Percentiles rank a stretch among this genome's conserved stretches.
Conservation (phyloP, 495 filamentous ascomycete genomes). For the Chaetomium tenue region DNA sequence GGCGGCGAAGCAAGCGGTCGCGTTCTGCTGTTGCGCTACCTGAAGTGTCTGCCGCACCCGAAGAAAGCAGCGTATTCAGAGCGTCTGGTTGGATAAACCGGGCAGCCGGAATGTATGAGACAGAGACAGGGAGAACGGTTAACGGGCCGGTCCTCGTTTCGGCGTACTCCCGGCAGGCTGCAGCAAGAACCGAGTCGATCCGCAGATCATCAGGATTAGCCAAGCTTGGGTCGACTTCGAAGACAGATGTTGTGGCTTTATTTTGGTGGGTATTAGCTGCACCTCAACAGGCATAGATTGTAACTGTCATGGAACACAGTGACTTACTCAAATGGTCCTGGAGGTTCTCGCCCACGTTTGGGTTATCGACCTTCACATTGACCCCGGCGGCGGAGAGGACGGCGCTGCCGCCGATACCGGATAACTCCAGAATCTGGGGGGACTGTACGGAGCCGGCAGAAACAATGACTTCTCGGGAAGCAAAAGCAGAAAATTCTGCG, state of each 20-base stretch:
- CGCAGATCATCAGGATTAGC: constrained; percentile 45
- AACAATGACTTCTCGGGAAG: constrained; percentile 52
- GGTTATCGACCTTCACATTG: constrained; percentile 42
- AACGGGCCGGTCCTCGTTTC: constrained; percentile 25
- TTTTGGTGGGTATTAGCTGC: not conserved
- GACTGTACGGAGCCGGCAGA: constrained; percentile 52
- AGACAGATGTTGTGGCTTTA: constrained; percentile 48
- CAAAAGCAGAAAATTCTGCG: constrained; percentile 30
- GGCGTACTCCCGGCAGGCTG: constrained; percentile 27
- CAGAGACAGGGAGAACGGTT: constrained; percentile 38
- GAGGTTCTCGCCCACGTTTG: constrained; percentile 56
- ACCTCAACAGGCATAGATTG: not conserved
- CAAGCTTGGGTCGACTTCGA: constrained; percentile 47
- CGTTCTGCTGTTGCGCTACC: constrained; percentile 15
- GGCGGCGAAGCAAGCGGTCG: constrained; percentile 30
- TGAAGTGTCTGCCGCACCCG: not conserved
- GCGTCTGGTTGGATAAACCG: constrained; percentile 34
- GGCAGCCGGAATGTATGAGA: constrained; percentile 48
- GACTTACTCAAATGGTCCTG: constrained; percentile 54
- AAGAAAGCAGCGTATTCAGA: constrained; percentile 14
- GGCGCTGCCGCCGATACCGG: constrained; percentile 50
- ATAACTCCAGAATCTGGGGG: constrained; percentile 58
- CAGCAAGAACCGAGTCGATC: constrained; percentile 11
- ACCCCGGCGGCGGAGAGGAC: constrained; percentile 47
- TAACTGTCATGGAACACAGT: no score